Evolutionary conservation across 345 rosid genomes (phyloP).

Genomic region (Arabidopsis suecica): DNA sequence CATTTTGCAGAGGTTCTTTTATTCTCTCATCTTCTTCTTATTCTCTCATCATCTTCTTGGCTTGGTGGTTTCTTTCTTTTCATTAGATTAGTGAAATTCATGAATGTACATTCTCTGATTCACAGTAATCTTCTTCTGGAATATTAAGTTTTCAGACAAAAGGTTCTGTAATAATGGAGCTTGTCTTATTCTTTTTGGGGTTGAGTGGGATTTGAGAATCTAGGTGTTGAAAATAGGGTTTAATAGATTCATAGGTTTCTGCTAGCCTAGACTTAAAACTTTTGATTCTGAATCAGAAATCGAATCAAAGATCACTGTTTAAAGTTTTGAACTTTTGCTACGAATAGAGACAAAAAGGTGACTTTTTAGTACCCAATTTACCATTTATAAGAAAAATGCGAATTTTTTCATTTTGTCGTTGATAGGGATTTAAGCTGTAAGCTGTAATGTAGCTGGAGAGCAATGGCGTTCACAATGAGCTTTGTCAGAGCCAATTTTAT

Average conservation of each 20-base stretch:
- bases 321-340: conserved; percentile 25
- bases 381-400: background rate
- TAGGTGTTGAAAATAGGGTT: conserved; percentile 40
- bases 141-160: conserved; percentile 25
- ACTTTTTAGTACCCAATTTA: conserved; percentile 1
- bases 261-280: background rate
- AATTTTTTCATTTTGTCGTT: conserved; percentile 27
- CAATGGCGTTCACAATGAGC: conserved; percentile 40
- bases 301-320: background rate
- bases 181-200: background rate
- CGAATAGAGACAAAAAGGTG: conserved; percentile 13
- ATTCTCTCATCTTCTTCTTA: conserved; percentile 24
- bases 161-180: conserved; percentile 19
- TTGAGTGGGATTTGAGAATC: conserved; percentile 36
- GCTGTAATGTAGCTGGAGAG: conserved; percentile 50
- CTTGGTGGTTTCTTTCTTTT: conserved; percentile 30
- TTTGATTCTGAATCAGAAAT: conserved; percentile 12
- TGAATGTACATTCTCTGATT: conserved; percentile 32
- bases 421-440: conserved; percentile 38
- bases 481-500: conserved; percentile 31
- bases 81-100: conserved; percentile 17
- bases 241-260: conserved; percentile 21
- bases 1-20: conserved; percentile 45
- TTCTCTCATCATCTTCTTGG: conserved; percentile 31
- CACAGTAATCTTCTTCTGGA: conserved; percentile 1